Conservation (phyloP, 2,329 filamentous ascomycete genomes). For the Cytospora leucostoma region DNA sequence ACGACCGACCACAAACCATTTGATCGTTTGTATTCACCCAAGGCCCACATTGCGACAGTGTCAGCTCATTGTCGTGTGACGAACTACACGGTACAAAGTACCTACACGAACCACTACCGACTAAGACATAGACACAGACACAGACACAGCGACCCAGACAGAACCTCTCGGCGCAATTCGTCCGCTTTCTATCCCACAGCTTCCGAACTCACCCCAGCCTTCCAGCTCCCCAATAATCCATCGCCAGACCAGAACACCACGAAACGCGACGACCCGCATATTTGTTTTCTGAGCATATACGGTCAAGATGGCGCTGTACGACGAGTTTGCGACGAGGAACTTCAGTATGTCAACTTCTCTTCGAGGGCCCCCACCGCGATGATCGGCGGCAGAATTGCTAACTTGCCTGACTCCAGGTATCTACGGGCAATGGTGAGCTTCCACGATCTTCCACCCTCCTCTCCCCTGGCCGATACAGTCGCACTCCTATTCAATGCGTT, state of each 20-base stretch:
- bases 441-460: conserved; percentile 19
- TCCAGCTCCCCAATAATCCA: conserved; percentile 1
- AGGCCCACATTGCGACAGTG: conserved; percentile 13
- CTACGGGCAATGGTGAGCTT: conserved; percentile 72
- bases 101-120: conserved; percentile 4
- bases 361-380: conserved; percentile 13
- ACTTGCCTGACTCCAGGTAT: conserved; percentile 55
- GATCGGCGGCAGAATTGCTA: conserved; percentile 34
- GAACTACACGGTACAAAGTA: background rate
- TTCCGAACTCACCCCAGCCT: conserved; percentile 2
- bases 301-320: conserved; percentile 67
- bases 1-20: conserved; percentile 12
- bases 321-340: conserved; percentile 72
- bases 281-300: conserved; percentile 25
- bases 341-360: conserved; percentile 59
- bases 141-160: background rate
- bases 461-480: background rate
- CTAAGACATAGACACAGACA: conserved; percentile 3
- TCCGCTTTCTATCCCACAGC: conserved; percentile 1
- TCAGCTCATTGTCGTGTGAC: background rate
- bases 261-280: conserved; percentile 10
- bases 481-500: conserved; percentile 11
- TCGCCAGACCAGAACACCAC: conserved; percentile 5
- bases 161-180: conserved; percentile 8
- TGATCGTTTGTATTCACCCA: conserved; percentile 14